These are phyloP conservation scores for Brettanomyces bruxellensis DNA, from an alignment of 805 yeast species.

Conservation along the genomic window DNA sequence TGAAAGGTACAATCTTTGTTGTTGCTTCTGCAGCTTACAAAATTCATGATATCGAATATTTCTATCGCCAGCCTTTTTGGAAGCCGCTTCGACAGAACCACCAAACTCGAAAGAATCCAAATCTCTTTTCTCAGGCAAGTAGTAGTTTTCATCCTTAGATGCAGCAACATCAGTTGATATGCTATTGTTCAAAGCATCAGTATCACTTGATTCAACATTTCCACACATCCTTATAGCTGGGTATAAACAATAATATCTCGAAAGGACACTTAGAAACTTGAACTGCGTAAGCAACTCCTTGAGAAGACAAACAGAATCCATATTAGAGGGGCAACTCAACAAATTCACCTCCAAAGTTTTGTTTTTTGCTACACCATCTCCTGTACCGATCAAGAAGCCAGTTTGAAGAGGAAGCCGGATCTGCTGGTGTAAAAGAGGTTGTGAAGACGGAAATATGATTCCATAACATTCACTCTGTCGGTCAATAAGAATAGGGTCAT, in stretches of 20 bases:
- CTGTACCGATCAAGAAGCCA: conserved; percentile 49
- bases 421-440: conserved; percentile 63
- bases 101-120: background rate
- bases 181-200: conserved; percentile 10
- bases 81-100: background rate
- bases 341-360: conserved; percentile 52
- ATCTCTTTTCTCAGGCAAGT: background rate
- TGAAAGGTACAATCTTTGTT: conserved; percentile 1
- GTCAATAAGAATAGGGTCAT: conserved; percentile 31
- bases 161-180: conserved; percentile 4
- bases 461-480: conserved; percentile 45
- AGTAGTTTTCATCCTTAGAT: conserved; percentile 3
- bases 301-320: conserved; percentile 47
- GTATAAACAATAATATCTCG: conserved; percentile 7
- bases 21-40: conserved; percentile 8
- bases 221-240: conserved; percentile 10
- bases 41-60: conserved; percentile 10
- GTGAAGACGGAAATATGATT: conserved; percentile 46
- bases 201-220: conserved; percentile 27
- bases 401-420: conserved; percentile 62
- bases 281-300: conserved; percentile 50
- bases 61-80: background rate
- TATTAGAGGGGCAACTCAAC: conserved; percentile 64
- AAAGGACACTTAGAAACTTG: conserved; percentile 35
- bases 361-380: conserved; percentile 10